A percentile compares a stretch with the other conserved stretches of the same genome.
Conservation (phyloP, 2,329 filamentous ascomycete genomes). For the Fusarium sp. region DNA sequence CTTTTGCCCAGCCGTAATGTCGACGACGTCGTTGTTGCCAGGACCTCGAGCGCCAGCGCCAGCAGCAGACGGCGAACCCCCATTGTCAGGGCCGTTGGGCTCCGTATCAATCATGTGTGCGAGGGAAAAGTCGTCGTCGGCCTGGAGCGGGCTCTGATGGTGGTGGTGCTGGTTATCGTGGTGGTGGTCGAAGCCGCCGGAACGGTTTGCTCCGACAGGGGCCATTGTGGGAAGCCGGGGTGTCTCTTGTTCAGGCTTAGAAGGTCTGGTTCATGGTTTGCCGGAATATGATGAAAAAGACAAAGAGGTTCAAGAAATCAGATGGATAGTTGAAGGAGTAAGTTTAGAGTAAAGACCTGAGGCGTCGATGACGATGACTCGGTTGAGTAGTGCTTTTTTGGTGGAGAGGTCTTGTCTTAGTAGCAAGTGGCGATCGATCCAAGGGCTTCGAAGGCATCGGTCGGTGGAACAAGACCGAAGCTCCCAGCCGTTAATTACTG, state of each 20-base stretch:
- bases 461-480: neutral
- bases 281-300: slow-evolving; percentile 3
- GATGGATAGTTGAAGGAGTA: neutral
- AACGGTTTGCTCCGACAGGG: slow-evolving; percentile 36
- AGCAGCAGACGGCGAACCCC: slow-evolving; percentile 12
- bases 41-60: slow-evolving; percentile 18
- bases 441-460: neutral
- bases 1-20: slow-evolving; percentile 87
- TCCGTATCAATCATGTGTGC: slow-evolving; percentile 44
- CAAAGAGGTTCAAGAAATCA: neutral
- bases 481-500: neutral
- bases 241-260: neutral
- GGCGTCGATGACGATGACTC: slow-evolving; percentile 45
- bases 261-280: slow-evolving; percentile 29
- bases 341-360: neutral
- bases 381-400: slow-evolving; percentile 10
- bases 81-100: slow-evolving; percentile 19
- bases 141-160: slow-evolving; percentile 38
- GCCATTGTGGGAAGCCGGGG: slow-evolving; percentile 33
- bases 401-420: slow-evolving; percentile 27
- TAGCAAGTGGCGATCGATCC: slow-evolving; percentile 25
- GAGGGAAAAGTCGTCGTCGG: slow-evolving; percentile 46
- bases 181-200: slow-evolving; percentile 34
- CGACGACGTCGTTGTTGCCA: slow-evolving; percentile 56
- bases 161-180: slow-evolving; percentile 20